Percentiles rank a stretch among this genome's conserved stretches.
Evolutionary conservation across 768 basidiomycete genomes (phyloP).

Genomic region (Amanita polypyramis): DNA sequence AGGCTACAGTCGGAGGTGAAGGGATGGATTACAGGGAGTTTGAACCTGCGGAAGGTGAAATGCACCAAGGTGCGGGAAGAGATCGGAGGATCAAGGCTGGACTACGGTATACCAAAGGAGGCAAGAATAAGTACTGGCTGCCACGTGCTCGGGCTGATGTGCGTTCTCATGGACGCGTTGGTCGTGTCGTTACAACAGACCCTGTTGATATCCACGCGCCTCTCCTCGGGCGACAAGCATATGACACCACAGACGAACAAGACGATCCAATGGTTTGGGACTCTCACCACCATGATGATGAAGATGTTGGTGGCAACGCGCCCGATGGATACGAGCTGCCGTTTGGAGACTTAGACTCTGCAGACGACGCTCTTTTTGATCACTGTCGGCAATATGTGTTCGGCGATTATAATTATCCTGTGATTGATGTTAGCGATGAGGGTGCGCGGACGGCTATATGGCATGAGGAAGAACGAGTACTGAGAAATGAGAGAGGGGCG

Average conservation of each 20-base stretch:
- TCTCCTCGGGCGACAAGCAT: conserved; percentile 52
- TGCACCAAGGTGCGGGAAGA: conserved; percentile 83
- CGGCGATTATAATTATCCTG: conserved; percentile 86
- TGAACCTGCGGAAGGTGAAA: conserved; percentile 88
- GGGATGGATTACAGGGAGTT: conserved; percentile 96
- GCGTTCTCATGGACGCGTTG: conserved; percentile 26
- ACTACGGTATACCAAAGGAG: conserved; percentile 84
- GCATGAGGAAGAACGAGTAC: conserved; percentile 79
- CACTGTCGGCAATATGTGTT: conserved; percentile 76
- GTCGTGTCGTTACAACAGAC: conserved; percentile 29
- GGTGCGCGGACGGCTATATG: conserved; percentile 53
- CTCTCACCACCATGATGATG: background rate
- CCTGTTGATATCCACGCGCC: conserved; percentile 58
- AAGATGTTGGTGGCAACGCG: conserved; percentile 15
- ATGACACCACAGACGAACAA: conserved; percentile 25
- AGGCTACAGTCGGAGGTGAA: conserved; percentile 72
- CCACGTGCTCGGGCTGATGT: conserved; percentile 46
- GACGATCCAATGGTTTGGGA: conserved; percentile 28
- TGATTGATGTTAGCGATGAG: conserved; percentile 81
- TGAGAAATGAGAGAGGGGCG: conserved; percentile 64
- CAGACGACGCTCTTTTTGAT: conserved; percentile 66
- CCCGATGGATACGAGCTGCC: conserved; percentile 45
- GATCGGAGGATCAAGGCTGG: conserved; percentile 87
- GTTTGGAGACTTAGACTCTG: conserved; percentile 59
- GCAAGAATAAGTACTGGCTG: conserved; percentile 92